Base-by-base conservation (phyloP, 179 eudicot species). In the Sideroxylon spinosum region DNA sequence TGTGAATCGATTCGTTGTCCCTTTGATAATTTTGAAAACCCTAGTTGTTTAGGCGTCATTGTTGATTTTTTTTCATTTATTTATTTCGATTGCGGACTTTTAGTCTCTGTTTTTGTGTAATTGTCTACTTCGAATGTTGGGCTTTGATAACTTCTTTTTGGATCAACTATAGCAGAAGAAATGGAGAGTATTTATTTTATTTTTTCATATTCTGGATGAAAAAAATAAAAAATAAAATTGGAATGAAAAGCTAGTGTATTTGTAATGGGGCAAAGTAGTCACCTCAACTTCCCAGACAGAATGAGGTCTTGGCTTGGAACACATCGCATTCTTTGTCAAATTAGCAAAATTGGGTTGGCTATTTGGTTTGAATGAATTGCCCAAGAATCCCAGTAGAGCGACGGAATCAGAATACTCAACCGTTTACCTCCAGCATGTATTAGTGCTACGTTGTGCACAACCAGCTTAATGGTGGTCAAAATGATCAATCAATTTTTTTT, bases 361-460 rank as follows among this genome's bases (percentile, higher is more conserved):
- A 11, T 50, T 57, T 23, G 59, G 74, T 72, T 72, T 57, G 23
- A 25, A 26, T 17, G 72, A n/a, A n/a, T n/a, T n/a, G n/a, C n/a
- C n/a, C n/a, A n/a, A n/a, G n/a, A n/a, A n/a, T n/a, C n/a, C n/a
- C n/a, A n/a, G n/a, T n/a, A n/a, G n/a, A n/a, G n/a, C n/a, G n/a
- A n/a, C n/a, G n/a, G n/a, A n/a, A n/a, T n/a, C n/a, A n/a, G n/a
- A n/a, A n/a, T n/a, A n/a, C n/a, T n/a, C n/a, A n/a, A n/a, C n/a
- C n/a, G n/a, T 20, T 62, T 68, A 49, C 17, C 72, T 19, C 5
- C 23, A 68, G 9, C 28, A 17, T 69, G 28, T 22, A 12, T 10
- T 20, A n/a, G 16, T 12, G 13, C 17, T 55, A 55, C 19, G 16
- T 55, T 55, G 60, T 16, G 17, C 60, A 55, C 7, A 16, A 11